Conservation (phyloP, 306 rosid species). For the Benincasa hispida region DNA sequence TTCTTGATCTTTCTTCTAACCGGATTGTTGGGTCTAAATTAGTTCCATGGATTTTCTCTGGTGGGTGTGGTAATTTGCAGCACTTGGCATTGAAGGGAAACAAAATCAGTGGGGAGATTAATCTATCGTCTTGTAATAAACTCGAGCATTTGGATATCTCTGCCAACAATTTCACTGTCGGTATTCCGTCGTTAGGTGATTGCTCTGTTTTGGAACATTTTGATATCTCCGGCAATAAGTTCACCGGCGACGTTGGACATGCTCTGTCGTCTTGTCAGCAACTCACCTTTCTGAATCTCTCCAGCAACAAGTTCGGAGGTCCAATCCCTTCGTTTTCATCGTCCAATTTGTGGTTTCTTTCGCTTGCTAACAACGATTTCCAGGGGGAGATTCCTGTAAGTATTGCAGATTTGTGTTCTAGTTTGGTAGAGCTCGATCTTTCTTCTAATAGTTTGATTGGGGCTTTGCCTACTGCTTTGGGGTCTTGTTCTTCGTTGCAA, state of each 20-base stretch:
- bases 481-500: slow-evolving; percentile 30
- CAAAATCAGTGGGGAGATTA: slow-evolving; percentile 41
- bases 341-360: slow-evolving; percentile 30
- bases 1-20: slow-evolving; percentile 62
- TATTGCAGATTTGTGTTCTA: slow-evolving; percentile 33
- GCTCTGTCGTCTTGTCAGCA: slow-evolving; percentile 28
- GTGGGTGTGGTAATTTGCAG: slow-evolving; percentile 22
- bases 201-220: slow-evolving; percentile 38
- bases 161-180: slow-evolving; percentile 45
- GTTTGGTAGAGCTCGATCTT: slow-evolving; percentile 41
- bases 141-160: slow-evolving; percentile 49
- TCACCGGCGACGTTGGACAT: slow-evolving; percentile 38
- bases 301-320: slow-evolving; percentile 52
- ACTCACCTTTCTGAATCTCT: slow-evolving; percentile 44
- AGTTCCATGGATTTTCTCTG: slow-evolving; percentile 42
- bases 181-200: slow-evolving; percentile 49
- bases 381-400: slow-evolving; percentile 33
- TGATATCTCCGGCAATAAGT: slow-evolving; percentile 71
- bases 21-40: slow-evolving; percentile 31
- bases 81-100: slow-evolving; percentile 42
- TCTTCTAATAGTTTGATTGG: slow-evolving; percentile 46
- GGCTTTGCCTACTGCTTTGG: slow-evolving; percentile 29
- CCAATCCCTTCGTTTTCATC: slow-evolving; percentile 39
- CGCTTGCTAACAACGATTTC: slow-evolving; percentile 37
- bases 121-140: slow-evolving; percentile 26